phyloP scores from a whole-genome alignment of 257 asterid genomes.

The Schizonepeta tenuifolia region DNA sequence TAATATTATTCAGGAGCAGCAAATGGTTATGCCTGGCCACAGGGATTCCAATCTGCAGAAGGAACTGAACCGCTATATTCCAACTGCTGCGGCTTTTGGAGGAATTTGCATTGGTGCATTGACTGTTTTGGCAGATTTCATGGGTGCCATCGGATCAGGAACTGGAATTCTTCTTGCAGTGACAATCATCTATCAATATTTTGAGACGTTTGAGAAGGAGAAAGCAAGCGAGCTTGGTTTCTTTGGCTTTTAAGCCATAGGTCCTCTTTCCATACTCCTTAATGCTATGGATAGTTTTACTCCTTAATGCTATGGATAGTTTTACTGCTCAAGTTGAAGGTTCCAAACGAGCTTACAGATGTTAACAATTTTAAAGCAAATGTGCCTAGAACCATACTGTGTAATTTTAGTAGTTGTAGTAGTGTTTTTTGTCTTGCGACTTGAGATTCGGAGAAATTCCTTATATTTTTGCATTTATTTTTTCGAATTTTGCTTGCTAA shows the following conservation, averaged over 20 bases:
- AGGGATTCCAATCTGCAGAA: constrained; percentile 67
- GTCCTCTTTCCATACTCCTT: neutral
- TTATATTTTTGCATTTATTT: too few species aligned
- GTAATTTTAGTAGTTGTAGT: neutral
- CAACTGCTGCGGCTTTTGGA: constrained; percentile 81
- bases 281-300: constrained; percentile 6
- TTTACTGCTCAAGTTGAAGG: neutral
- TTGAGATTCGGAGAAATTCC: neutral
- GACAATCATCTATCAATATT: constrained; percentile 73
- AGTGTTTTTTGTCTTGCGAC: constrained; percentile 9
- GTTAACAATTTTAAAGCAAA: neutral
- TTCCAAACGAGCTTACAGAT: constrained; percentile 1
- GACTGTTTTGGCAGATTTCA: constrained; percentile 71
- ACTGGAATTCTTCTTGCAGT: constrained; percentile 75
- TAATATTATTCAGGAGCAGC: constrained; percentile 64
- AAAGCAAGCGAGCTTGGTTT: constrained; percentile 74
- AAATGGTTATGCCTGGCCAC: constrained; percentile 88
- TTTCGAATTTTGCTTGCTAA: constrained; percentile 1
- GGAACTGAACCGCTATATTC: constrained; percentile 70
- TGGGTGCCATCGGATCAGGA: constrained; percentile 83
- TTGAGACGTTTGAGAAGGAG: constrained; percentile 82
- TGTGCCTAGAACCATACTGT: neutral
- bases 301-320: constrained; percentile 2
- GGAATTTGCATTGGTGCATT: constrained; percentile 79
- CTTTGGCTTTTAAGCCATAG: constrained; percentile 59